A percentile compares a stretch with the other conserved stretches of the same genome.
Evolutionary conservation across 164 flowering plant genomes (phyloP).

Genomic region (Dillenia turbinata): DNA sequence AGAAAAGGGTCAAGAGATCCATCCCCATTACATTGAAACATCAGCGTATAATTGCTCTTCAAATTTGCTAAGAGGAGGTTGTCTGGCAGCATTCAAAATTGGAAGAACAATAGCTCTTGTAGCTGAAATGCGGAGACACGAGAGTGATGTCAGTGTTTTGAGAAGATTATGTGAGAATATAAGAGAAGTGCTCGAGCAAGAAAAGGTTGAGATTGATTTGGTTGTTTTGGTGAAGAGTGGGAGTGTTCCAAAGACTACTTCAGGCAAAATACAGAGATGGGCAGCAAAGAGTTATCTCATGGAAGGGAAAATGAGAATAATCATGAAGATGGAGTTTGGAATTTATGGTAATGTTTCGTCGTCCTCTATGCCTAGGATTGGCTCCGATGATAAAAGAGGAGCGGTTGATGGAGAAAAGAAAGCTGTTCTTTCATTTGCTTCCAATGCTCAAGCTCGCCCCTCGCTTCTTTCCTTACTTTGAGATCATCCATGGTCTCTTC

Average conservation of each 20-base stretch:
- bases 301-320: constrained; percentile 24
- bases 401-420: constrained; percentile 1
- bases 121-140: constrained; percentile 53
- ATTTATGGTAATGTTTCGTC: neutral
- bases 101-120: constrained; percentile 25
- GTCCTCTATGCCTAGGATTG: neutral
- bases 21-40: constrained; percentile 62
- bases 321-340: constrained; percentile 25
- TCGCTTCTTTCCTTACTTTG: constrained; percentile 13
- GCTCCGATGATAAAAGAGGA: neutral
- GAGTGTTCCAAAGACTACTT: constrained; percentile 60
- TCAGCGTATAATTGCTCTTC: constrained; percentile 40
- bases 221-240: constrained; percentile 56
- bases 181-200: constrained; percentile 25
- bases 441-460: constrained; percentile 8
- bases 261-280: constrained; percentile 75
- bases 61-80: constrained; percentile 49
- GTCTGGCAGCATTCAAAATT: constrained; percentile 46
- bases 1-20: constrained; percentile 21
- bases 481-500: neutral
- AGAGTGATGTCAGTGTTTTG: constrained; percentile 10
- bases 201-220: constrained; percentile 29
- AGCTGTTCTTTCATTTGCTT: constrained; percentile 6
- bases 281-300: constrained; percentile 35
- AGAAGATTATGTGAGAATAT: constrained; percentile 36